Evolutionary conservation across 2,329 filamentous ascomycete genomes (phyloP).

Genomic region (Claviceps monticola): DNA sequence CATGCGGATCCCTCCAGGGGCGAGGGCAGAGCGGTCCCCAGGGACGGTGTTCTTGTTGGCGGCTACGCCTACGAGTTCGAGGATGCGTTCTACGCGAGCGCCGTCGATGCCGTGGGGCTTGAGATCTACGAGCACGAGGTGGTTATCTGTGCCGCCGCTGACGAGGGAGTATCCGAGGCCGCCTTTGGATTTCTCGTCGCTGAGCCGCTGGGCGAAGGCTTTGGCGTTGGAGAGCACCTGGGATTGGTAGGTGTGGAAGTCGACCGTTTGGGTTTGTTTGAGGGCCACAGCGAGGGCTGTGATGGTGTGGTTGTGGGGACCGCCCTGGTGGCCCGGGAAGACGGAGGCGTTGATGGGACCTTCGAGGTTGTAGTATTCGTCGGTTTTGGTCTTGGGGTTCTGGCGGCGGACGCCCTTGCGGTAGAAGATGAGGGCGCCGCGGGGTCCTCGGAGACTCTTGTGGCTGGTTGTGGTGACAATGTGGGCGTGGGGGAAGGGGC

Average conservation of each 20-base stretch:
- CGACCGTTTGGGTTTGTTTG: constrained; percentile 78
- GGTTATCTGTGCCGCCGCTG: constrained; percentile 90
- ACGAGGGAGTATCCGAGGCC: constrained; percentile 80
- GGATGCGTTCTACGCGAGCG: constrained; percentile 73
- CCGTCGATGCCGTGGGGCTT: constrained; percentile 82
- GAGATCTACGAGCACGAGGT: constrained; percentile 84
- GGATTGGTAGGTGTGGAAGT: constrained; percentile 87
- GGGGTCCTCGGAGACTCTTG: constrained; percentile 89
- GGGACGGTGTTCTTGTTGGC: constrained; percentile 99
- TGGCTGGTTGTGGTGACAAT: constrained; percentile 97
- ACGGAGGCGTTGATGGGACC: constrained; percentile 89
- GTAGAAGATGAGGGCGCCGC: constrained; percentile 98
- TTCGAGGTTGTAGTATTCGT: constrained; percentile 82
- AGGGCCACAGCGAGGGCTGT: constrained; percentile 87
- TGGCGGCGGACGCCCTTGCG: constrained; percentile 76
- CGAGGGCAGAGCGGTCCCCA: constrained; percentile 84
- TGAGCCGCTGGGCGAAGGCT: constrained; percentile 59
- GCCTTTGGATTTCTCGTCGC: constrained; percentile 56
- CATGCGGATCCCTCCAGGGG: constrained; percentile 85
- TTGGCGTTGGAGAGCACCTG: constrained; percentile 85
- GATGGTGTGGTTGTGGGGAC: constrained; percentile 98
- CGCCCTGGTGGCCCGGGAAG: constrained; percentile 95
- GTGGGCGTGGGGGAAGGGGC: constrained; percentile 80
- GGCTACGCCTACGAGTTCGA: constrained; percentile 90
- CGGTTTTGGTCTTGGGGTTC: constrained; percentile 73